Base-by-base conservation (phyloP, 2,329 filamentous ascomycete species). In the Truncatella angustata region DNA sequence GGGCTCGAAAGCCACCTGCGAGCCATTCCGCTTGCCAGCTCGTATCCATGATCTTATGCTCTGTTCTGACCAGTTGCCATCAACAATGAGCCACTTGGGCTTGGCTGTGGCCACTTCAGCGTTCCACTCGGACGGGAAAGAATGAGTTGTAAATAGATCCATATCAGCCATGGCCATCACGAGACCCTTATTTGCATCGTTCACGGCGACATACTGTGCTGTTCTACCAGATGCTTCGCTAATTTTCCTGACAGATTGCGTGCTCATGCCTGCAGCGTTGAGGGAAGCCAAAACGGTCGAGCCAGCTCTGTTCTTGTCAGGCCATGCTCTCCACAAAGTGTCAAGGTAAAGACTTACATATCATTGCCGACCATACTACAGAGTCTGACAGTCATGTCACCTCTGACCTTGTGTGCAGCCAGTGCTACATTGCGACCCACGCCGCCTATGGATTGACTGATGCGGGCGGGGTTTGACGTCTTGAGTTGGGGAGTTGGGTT, bases 131-230 rank as follows among this genome's bases (percentile, higher is more conserved):
- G 75, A 66, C 0, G 77, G 69, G 55, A 81, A 79, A 1, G 76
- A 74, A 54, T 79, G 72, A 14, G 71, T 65, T n/a, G 84, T 79
- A 44, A 96, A 82, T 60, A 96, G 93, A 51, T 78, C 82, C 91
- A 97, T 97, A 66, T 97, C 94, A 4, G 93, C 92, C 90, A 97
- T 96, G 42, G 91, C 93, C 56, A 97, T 71, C n/a, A 92, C 79
- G 2, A 99, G 81, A 57, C 92, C 88, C 68, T 91, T 95, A 54
- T 87, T 83, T 1, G 77, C 76, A 64, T 95, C 89, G 66, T 97
- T 99, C 58, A 97, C 77, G 14, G 93, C 88, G 3, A 97, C 82
- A 66, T 97, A 97, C 67, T 97, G 91, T 1, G 92, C 91, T 2
- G 93, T 97, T 51, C 88, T 81, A 28, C 77, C 78, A 1, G 79